A percentile compares a stretch with the other conserved stretches of the same genome.
Conservation (phyloP, 2,329 filamentous ascomycete genomes). For the Hymenotorrendiella dingleyae region DNA sequence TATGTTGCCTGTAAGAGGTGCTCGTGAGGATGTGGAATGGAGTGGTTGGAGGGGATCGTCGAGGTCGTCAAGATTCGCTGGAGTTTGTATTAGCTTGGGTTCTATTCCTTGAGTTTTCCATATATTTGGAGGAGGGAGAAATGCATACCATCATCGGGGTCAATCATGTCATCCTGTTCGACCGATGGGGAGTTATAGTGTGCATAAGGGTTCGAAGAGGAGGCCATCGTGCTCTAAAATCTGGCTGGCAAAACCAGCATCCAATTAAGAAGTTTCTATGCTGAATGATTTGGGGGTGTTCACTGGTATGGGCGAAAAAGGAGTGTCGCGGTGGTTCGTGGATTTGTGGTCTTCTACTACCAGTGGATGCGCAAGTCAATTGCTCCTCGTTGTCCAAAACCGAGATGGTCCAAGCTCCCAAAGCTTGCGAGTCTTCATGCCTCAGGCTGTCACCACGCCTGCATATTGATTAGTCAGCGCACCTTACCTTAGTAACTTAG, state of each 20-base stretch:
- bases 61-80: slow-evolving; percentile 59
- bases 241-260: background rate
- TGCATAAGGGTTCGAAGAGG: slow-evolving; percentile 42
- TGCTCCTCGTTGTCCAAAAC: slow-evolving; percentile 15
- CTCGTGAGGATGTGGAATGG: slow-evolving; percentile 57
- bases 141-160: slow-evolving; percentile 67
- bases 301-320: background rate
- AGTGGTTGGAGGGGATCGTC: slow-evolving; percentile 88
- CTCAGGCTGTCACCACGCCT: no score
- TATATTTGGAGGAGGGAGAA: background rate
- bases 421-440: background rate
- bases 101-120: background rate
- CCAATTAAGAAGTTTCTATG: background rate
- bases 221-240: slow-evolving; percentile 25
- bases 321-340: background rate
- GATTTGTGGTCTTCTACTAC: background rate
- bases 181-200: slow-evolving; percentile 57
- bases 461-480: no score
- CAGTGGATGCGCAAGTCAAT: slow-evolving; percentile 1
- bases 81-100: background rate
- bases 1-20: slow-evolving; percentile 81
- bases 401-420: slow-evolving; percentile 9
- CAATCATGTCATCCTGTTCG: slow-evolving; percentile 66
- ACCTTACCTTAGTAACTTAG: no score
- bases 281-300: background rate